Evolutionary conservation across 129 eudicot genomes (phyloP).

Genomic region (Lonicera japonica): DNA sequence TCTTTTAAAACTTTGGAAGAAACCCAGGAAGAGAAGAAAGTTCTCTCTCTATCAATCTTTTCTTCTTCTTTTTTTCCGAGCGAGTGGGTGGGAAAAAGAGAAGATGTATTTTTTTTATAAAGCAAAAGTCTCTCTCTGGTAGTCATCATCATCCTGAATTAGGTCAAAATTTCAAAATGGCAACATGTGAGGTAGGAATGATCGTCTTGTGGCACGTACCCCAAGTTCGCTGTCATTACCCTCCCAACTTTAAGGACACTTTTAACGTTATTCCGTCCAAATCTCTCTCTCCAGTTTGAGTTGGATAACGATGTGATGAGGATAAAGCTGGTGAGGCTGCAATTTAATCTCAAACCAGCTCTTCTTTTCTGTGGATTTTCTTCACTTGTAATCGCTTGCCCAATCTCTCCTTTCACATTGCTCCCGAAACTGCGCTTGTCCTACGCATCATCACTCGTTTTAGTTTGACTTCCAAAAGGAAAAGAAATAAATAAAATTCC

Average conservation of each 20-base stretch:
- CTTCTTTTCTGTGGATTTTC: neutral
- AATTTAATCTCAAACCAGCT: neutral
- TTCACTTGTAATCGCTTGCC: neutral
- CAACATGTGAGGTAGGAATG: constrained; percentile 2
- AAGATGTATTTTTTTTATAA: neutral
- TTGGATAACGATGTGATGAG: constrained; percentile 21
- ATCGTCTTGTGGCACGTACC: constrained; percentile 20
- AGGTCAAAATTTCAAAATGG: constrained; percentile 13
- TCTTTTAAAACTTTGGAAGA: neutral
- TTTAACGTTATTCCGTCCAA: constrained; percentile 3
- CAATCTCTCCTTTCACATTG: neutral
- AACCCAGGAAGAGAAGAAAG: neutral
- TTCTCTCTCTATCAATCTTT: neutral
- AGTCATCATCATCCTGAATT: neutral
- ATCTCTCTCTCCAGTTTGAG: neutral
- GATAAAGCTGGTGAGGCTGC: constrained; percentile 25
- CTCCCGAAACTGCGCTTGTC: neutral
- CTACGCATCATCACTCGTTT: too few relatives aligned
- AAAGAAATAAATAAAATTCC: too few relatives aligned
- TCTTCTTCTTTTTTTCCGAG: too few relatives aligned
- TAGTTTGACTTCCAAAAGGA: too few relatives aligned
- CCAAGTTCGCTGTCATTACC: constrained; percentile 15
- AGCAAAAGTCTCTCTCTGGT: neutral
- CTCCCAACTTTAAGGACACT: constrained; percentile 18
- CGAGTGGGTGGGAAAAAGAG: neutral